Conservation (phyloP, 1,284 basidiomycete genomes). For the Meira nashicola region DNA sequence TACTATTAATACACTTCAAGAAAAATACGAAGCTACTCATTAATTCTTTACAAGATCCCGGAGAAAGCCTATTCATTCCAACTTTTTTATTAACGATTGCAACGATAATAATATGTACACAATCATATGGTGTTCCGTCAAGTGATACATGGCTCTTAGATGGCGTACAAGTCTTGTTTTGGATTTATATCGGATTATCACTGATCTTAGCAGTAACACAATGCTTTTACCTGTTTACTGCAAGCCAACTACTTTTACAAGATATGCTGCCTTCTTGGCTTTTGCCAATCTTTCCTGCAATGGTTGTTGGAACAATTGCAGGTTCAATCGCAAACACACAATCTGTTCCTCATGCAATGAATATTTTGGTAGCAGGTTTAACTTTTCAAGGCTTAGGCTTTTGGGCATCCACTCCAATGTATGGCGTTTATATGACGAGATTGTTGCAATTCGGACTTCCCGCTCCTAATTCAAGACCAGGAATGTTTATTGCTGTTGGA, state of each 20-base stretch:
- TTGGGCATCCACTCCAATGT: conserved; percentile 22
- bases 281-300: conserved; percentile 29
- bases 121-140: neutral
- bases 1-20: conserved; percentile 17
- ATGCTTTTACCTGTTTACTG: conserved; percentile 4
- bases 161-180: conserved; percentile 11
- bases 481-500: conserved; percentile 25
- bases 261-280: conserved; percentile 26
- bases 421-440: conserved; percentile 17
- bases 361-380: conserved; percentile 13
- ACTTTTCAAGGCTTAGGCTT: conserved; percentile 26
- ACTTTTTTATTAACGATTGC: conserved; percentile 18
- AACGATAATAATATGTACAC: conserved; percentile 17
- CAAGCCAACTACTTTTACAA: conserved; percentile 23
- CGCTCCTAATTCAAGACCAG: conserved; percentile 14
- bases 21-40: conserved; percentile 10
- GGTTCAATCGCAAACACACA: conserved; percentile 8
- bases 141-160: neutral
- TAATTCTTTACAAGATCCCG: conserved; percentile 17
- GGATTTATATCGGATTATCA: conserved; percentile 16
- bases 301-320: conserved; percentile 26
- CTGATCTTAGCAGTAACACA: neutral
- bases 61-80: conserved; percentile 26
- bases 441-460: conserved; percentile 24
- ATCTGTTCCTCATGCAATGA: neutral